These are phyloP conservation scores for Cicer yamashitae DNA, from an alignment of 306 rosid genomes.

Conservation along the genomic window DNA sequence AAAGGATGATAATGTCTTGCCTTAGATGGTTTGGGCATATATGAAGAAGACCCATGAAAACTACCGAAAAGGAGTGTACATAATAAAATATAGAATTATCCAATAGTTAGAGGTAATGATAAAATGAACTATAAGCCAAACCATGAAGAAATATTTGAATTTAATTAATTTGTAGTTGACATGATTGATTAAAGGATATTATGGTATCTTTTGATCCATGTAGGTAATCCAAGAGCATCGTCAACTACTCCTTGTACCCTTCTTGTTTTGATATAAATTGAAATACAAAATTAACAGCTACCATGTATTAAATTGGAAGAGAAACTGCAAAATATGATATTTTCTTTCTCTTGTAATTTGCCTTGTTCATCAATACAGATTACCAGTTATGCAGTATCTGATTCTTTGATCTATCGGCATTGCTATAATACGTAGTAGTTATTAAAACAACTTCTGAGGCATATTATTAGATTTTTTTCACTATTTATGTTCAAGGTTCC, in stretches of 20 bases:
- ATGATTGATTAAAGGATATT: neutral
- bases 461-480: neutral
- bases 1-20: neutral
- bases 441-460: neutral
- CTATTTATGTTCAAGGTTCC: conserved; percentile 10
- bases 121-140: neutral
- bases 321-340: neutral
- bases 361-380: neutral
- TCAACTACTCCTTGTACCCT: neutral
- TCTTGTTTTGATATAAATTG: neutral
- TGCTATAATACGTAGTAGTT: neutral
- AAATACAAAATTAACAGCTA: neutral
- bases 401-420: neutral
- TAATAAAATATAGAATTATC: neutral
- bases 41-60: neutral
- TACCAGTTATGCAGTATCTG: neutral
- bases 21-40: neutral
- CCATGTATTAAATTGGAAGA: neutral
- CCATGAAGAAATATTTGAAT: neutral
- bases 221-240: neutral
- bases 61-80: neutral
- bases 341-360: neutral
- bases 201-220: neutral
- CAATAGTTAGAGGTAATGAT: neutral
- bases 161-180: neutral